A percentile compares a stretch with the other conserved stretches of the same genome.
phyloP scores from a whole-genome alignment of 2,329 filamentous ascomycete genomes.

The Dothidotthia symphoricarpi region DNA sequence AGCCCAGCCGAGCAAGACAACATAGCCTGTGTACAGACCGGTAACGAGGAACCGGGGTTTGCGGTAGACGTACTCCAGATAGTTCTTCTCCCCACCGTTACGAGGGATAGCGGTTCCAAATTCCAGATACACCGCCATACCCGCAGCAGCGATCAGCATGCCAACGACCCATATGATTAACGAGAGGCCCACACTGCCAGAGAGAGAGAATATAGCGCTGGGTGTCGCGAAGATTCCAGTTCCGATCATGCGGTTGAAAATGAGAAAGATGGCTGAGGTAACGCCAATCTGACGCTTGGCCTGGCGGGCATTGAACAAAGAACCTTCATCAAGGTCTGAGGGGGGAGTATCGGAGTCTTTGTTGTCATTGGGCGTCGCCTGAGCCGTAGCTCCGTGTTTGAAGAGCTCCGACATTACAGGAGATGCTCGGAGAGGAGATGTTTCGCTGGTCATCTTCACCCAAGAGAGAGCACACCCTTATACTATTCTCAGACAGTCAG shows the following conservation, averaged over 20 bases:
- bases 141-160: conserved; percentile 60
- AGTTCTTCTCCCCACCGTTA: conserved; percentile 67
- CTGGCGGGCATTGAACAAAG: conserved; percentile 24
- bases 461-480: too few relatives aligned
- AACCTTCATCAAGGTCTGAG: conserved; percentile 22
- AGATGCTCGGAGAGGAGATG: conserved; percentile 6
- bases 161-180: conserved; percentile 64
- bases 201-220: conserved; percentile 55
- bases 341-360: conserved; percentile 10
- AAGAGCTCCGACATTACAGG: conserved; percentile 18
- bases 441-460: background rate
- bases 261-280: conserved; percentile 35
- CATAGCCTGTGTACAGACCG: conserved; percentile 59
- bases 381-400: conserved; percentile 11
- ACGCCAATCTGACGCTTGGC: conserved; percentile 32
- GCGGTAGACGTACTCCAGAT: conserved; percentile 64
- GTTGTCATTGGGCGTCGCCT: conserved; percentile 4
- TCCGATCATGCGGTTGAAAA: conserved; percentile 66
- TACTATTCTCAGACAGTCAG: too few relatives aligned
- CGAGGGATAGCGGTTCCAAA: conserved; percentile 64
- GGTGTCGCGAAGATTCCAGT: conserved; percentile 67
- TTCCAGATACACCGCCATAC: conserved; percentile 65
- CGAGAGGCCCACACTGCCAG: conserved; percentile 61
- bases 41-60: conserved; percentile 62
- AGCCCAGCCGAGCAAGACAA: conserved; percentile 62